phyloP scores from a whole-genome alignment of 768 basidiomycete species.

The Boletus rufocinnamomeus region DNA sequence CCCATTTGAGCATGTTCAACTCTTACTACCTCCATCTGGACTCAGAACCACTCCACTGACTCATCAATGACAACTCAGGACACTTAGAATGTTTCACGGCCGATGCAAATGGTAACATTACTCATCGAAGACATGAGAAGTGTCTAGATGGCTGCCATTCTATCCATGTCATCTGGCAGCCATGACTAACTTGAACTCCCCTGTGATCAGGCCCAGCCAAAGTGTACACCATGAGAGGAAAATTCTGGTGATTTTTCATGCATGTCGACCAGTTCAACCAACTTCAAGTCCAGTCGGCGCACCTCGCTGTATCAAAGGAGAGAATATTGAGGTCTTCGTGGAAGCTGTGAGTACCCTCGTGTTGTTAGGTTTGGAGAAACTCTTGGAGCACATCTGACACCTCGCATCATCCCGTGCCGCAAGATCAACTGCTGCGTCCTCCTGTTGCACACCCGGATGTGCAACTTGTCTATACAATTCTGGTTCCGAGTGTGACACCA shows the following conservation, averaged over 20 bases:
- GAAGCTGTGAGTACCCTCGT: constrained; percentile 54
- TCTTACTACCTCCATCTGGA: no score
- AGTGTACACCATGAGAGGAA: constrained; percentile 65
- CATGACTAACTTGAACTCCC: constrained; percentile 3
- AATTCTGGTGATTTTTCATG: constrained; percentile 69
- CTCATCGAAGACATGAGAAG: constrained; percentile 65
- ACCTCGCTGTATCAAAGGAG: constrained; percentile 54
- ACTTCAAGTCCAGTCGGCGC: constrained; percentile 55
- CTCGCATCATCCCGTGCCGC: constrained; percentile 24
- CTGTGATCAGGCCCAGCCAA: constrained; percentile 58
- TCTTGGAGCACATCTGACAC: constrained; percentile 10
- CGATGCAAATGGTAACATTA: constrained; percentile 59
- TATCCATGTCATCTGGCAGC: background rate
- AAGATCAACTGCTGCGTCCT: constrained; percentile 32
- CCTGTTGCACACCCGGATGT: constrained; percentile 10
- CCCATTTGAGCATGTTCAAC: no score
- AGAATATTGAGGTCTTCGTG: constrained; percentile 59
- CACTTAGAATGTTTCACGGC: constrained; percentile 17
- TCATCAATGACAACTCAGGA: no score
- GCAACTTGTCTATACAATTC: constrained; percentile 15
- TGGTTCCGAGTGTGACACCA: constrained; percentile 23
- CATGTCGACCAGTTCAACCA: constrained; percentile 54
- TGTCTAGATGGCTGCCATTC: constrained; percentile 62
- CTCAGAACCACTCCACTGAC: no score
- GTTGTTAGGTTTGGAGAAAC: background rate